Evolutionary conservation across 495 filamentous ascomycete genomes (phyloP).

Genomic region (Oleoguttula mirabilis): DNA sequence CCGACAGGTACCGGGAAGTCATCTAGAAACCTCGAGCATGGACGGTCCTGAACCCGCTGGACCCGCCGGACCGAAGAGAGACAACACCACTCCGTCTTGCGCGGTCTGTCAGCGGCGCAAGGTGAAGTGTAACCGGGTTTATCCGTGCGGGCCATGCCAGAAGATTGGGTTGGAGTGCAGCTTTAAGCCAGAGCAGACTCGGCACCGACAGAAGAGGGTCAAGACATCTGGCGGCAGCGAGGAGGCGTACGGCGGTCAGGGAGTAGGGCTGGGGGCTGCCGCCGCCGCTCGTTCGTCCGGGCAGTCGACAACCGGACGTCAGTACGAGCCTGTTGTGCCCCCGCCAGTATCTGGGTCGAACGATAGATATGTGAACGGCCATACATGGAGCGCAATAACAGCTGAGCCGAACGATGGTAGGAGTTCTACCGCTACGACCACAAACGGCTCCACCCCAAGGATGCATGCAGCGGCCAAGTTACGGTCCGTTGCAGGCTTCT

Average conservation of each 20-base stretch:
- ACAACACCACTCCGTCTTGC: too few species aligned
- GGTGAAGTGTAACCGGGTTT: conserved; percentile 13
- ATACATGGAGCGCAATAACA: neutral
- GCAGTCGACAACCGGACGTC: neutral
- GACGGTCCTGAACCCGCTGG: too few species aligned
- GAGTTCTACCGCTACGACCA: neutral
- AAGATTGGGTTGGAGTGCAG: conserved; percentile 11
- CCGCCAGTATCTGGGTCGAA: neutral
- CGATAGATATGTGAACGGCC: conserved; percentile 1
- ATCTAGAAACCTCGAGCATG: too few species aligned
- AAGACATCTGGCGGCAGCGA: neutral
- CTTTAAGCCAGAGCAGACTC: neutral
- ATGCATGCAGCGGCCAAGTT: neutral
- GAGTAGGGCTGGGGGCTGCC: neutral
- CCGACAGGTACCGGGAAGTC: too few species aligned
- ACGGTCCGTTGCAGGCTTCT: neutral
- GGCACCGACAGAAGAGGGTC: neutral
- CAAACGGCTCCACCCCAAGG: neutral
- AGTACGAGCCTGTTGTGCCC: neutral
- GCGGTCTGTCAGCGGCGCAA: conserved; percentile 9
- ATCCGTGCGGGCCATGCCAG: conserved; percentile 8
- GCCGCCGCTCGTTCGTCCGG: neutral
- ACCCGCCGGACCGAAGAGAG: too few species aligned
- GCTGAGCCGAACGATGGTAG: neutral
- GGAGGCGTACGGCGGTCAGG: neutral